phyloP scores from a whole-genome alignment of 768 basidiomycete genomes.

The Leccinellum luteum region DNA sequence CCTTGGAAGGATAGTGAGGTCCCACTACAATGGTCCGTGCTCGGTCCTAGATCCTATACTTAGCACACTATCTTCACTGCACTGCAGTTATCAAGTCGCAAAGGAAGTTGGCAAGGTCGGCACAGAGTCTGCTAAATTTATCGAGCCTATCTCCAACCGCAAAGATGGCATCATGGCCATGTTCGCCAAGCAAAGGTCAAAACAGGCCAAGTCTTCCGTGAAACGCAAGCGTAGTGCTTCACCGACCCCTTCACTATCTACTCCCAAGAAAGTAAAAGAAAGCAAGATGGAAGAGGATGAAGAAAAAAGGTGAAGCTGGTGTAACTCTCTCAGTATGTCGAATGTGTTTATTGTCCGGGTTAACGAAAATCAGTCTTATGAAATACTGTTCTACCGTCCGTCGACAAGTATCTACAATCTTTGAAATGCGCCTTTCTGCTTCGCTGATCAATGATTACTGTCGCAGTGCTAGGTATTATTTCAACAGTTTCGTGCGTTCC shows the following conservation, averaged over 20 bases:
- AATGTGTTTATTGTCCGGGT: too few relatives aligned
- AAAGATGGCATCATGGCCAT: conserved; percentile 86
- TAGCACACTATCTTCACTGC: background rate
- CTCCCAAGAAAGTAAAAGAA: background rate
- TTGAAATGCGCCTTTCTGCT: too few relatives aligned
- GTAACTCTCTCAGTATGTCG: too few relatives aligned
- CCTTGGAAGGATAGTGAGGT: conserved; percentile 51
- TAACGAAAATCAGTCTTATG: background rate
- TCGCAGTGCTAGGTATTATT: too few relatives aligned
- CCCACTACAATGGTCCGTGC: conserved; percentile 66
- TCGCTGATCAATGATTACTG: too few relatives aligned
- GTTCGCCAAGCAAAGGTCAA: conserved; percentile 62
- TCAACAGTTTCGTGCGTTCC: too few relatives aligned
- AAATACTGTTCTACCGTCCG: background rate
- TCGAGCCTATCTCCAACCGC: conserved; percentile 73
- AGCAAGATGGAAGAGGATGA: conserved; percentile 12
- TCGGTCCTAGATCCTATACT: background rate
- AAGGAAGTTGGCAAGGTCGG: conserved; percentile 89
- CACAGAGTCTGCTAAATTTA: conserved; percentile 75
- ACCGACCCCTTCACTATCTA: conserved; percentile 6
- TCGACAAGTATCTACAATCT: too few relatives aligned
- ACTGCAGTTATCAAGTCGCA: conserved; percentile 79
- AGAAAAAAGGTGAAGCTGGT: too few relatives aligned
- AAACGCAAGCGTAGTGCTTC: conserved; percentile 34
- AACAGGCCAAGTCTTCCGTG: conserved; percentile 9